phyloP scores from a whole-genome alignment of 2,329 filamentous ascomycete genomes.

The Rugonectria rugulosa region DNA sequence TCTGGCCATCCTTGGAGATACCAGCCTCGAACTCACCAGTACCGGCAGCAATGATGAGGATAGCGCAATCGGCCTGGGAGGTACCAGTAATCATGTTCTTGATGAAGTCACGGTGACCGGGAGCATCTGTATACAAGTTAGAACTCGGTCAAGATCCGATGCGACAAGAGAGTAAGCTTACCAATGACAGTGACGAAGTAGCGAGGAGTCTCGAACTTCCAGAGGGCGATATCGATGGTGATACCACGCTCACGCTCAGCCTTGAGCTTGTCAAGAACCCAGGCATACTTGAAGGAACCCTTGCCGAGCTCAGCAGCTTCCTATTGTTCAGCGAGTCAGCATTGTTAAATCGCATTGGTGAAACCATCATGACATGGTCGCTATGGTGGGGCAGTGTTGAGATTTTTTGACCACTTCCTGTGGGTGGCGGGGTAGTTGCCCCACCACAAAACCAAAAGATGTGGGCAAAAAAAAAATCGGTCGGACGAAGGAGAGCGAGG shows the following conservation, averaged over 20 bases:
- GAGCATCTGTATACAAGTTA: slow-evolving; percentile 75
- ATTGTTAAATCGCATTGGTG: slow-evolving; percentile 16
- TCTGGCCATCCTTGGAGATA: slow-evolving; percentile 99
- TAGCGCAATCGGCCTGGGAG: slow-evolving; percentile 99
- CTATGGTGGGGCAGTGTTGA: slow-evolving; percentile 10
- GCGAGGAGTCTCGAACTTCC: slow-evolving; percentile 99
- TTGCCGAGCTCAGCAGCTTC: slow-evolving; percentile 99
- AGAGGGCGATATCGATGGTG: slow-evolving; percentile 99
- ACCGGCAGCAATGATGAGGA: slow-evolving; percentile 99
- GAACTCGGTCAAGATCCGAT: slow-evolving; percentile 8
- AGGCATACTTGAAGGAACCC: slow-evolving; percentile 99
- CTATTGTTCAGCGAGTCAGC: slow-evolving; percentile 55
- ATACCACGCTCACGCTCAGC: slow-evolving; percentile 99
- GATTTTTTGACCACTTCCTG: slow-evolving; percentile 18
- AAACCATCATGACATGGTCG: slow-evolving; percentile 22
- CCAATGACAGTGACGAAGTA: slow-evolving; percentile 98
- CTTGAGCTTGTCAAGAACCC: slow-evolving; percentile 99
- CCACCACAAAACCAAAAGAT: slow-evolving; percentile 26
- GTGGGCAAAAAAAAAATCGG: slow-evolving; percentile 27
- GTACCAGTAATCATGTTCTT: slow-evolving; percentile 99
- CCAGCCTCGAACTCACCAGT: slow-evolving; percentile 99
- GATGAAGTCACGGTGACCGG: slow-evolving; percentile 99
- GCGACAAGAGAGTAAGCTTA: slow-evolving; percentile 54
- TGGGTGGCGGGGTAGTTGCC: slow-evolving; percentile 31
- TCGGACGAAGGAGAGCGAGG: slow-evolving; percentile 17